Evolutionary conservation across 805 yeast species (phyloP), one percentile per base, ranked within the genome.

Genomic region (Yamadazyma endophytica): DNA sequence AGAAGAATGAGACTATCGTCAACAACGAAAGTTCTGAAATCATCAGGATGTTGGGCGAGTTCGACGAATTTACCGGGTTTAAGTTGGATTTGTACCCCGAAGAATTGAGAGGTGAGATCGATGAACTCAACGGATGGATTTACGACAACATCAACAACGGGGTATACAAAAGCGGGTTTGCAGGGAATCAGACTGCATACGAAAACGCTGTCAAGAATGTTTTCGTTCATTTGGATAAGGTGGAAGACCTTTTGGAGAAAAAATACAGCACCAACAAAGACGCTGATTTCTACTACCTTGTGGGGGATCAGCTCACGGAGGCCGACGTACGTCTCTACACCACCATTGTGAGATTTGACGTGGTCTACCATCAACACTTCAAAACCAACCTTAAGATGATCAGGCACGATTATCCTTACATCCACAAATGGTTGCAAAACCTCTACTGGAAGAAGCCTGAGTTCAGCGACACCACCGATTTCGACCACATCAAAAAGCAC

Each of bases 291-390:
- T 39, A 34, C 18, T 64, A 56, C 51, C 56, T 88, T 31, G 49
- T 77, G 7, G 90, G 89, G 5, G 68, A 77, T 34, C 63, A 58
- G 28, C 61, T 90, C 33, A 89, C 97, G 2, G 96, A 90, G 61
- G 95, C 95, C 5, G 98, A 90, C 56, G 69, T 90, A 36, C 72
- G 97, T 43, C 73, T 90, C 29, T 90, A 64, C 63, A 78, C 96
- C 15, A 90, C 97, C 2, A 79, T 90, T 37, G 69, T 87, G 26
- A 76, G 98, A 48, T 90, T 90, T 50, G 97, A 90, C 56, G 83
- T 94, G 1, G 95, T 88, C 14, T 90, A 90, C 52, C 90, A 82
- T 32, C 96, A 89, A 58, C 97, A 90, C 58, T 92, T 90, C 75
- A 92, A 90, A 62, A 85, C 96, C 58, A 90, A 90, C 58, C 57